These are phyloP conservation scores for Fusarium torulosum DNA, from an alignment of 2,329 filamentous ascomycete species.

Conservation along the genomic window DNA sequence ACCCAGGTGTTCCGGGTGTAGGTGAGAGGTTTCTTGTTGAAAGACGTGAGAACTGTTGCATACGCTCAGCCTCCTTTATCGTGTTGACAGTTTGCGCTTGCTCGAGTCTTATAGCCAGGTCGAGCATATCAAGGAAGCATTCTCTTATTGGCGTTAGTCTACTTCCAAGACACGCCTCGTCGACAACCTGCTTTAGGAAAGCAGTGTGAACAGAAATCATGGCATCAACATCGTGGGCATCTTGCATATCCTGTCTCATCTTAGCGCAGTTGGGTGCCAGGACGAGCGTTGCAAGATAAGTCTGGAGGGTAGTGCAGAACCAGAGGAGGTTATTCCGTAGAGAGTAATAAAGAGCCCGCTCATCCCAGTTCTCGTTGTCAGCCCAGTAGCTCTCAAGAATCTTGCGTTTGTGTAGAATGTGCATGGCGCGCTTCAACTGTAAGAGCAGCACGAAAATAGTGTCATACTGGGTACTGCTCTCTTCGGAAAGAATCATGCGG, in stretches of 20 bases:
- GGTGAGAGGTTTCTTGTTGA: slow-evolving; percentile 35
- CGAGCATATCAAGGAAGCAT: slow-evolving; percentile 79
- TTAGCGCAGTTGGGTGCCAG: slow-evolving; percentile 69
- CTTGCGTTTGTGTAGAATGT: slow-evolving; percentile 71
- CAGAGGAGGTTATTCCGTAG: slow-evolving; percentile 79
- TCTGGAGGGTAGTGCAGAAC: slow-evolving; percentile 81
- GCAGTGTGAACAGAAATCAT: slow-evolving; percentile 79
- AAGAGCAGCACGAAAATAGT: slow-evolving; percentile 80
- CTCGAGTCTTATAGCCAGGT: slow-evolving; percentile 78
- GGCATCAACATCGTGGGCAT: slow-evolving; percentile 79
- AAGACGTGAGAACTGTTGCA: slow-evolving; percentile 53
- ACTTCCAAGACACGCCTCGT: slow-evolving; percentile 76
- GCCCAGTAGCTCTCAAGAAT: slow-evolving; percentile 58
- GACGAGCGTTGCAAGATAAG: slow-evolving; percentile 81
- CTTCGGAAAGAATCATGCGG: slow-evolving; percentile 78
- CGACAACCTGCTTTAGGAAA: slow-evolving; percentile 73
- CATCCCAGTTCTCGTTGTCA: slow-evolving; percentile 55
- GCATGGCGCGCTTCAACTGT: slow-evolving; percentile 79
- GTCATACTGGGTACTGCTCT: slow-evolving; percentile 76
- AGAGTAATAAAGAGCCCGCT: slow-evolving; percentile 65
- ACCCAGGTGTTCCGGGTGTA: slow-evolving; percentile 35
- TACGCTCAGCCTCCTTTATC: slow-evolving; percentile 51
- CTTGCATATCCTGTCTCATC: slow-evolving; percentile 69
- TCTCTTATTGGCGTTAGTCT: slow-evolving; percentile 78
- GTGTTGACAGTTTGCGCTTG: slow-evolving; percentile 64